Evolutionary conservation across 495 filamentous ascomycete genomes (phyloP).

Genomic region (Trichocladium uniseriatum): DNA sequence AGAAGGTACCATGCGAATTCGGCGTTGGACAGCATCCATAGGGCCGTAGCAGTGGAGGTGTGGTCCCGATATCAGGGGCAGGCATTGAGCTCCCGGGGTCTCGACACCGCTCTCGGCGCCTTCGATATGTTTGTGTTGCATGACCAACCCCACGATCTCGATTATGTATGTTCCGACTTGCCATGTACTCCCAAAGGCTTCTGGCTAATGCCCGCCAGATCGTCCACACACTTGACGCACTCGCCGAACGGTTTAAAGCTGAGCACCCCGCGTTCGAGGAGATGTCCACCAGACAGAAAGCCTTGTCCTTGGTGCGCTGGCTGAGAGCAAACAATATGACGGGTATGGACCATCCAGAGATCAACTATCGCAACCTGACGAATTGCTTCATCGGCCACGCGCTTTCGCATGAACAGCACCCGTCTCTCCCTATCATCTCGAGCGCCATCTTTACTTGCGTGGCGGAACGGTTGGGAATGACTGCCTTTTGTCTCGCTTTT

Average conservation of each 20-base stretch:
- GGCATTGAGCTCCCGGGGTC: conserved; percentile 19
- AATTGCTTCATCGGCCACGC: conserved; percentile 80
- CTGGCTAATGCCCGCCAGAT: conserved; percentile 38
- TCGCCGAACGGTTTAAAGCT: conserved; percentile 45
- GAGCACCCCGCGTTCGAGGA: conserved; percentile 42
- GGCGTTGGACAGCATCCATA: conserved; percentile 69
- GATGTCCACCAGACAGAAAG: conserved; percentile 53
- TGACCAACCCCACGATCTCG: conserved; percentile 57
- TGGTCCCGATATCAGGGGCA: conserved; percentile 50
- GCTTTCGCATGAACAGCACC: conserved; percentile 56
- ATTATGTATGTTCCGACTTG: conserved; percentile 47
- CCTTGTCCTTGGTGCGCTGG: conserved; percentile 56
- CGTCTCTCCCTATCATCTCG: conserved; percentile 70
- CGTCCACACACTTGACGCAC: conserved; percentile 48
- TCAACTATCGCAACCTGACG: conserved; percentile 64
- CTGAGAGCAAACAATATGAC: conserved; percentile 55
- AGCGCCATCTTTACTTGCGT: conserved; percentile 44
- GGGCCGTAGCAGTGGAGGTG: conserved; percentile 63
- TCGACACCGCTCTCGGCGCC: conserved; percentile 67
- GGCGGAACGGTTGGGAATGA: conserved; percentile 51
- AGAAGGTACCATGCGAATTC: conserved; percentile 69
- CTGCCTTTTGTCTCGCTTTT: conserved; percentile 64
- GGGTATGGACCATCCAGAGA: conserved; percentile 50
- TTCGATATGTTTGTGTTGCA: conserved; percentile 84
- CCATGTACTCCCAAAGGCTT: neutral